A percentile compares a stretch with the other conserved stretches of the same genome.
phyloP scores from a whole-genome alignment of 2,329 filamentous ascomycete genomes.

The Pseudocercospora fuligena region DNA sequence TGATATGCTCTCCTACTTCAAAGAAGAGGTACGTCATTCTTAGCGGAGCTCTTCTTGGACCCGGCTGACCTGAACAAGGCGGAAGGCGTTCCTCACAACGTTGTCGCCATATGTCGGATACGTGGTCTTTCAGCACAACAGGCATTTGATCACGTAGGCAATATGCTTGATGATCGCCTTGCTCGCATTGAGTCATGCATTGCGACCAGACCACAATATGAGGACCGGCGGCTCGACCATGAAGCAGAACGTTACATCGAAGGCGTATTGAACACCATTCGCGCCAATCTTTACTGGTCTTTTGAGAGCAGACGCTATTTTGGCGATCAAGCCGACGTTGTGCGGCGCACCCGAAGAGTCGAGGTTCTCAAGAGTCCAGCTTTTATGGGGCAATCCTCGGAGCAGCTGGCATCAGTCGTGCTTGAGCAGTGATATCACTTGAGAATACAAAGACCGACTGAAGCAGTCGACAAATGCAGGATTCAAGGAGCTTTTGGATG shows the following conservation, averaged over 20 bases:
- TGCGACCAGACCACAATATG: neutral
- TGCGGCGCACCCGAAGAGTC: neutral
- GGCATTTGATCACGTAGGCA: neutral
- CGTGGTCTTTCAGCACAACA: conserved; percentile 1
- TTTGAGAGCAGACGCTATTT: conserved; percentile 2
- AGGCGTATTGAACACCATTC: neutral
- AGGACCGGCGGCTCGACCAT: neutral
- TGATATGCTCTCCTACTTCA: conserved; percentile 6
- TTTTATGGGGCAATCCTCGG: neutral
- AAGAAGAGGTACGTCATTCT: neutral
- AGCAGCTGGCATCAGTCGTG: neutral
- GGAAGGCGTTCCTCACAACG: conserved; percentile 6
- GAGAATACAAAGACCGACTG: neutral
- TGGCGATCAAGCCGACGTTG: neutral
- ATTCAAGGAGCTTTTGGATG: neutral
- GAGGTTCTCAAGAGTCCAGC: neutral
- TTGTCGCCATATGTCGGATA: neutral
- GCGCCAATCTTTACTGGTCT: neutral
- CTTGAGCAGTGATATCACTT: neutral
- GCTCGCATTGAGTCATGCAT: neutral
- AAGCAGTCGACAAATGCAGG: neutral
- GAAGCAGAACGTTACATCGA: neutral
- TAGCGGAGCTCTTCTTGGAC: neutral
- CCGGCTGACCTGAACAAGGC: neutral
- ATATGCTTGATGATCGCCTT: conserved; percentile 2